Evolutionary conservation across 257 asterid species (phyloP).

Genomic region (Catharanthus roseus): DNA sequence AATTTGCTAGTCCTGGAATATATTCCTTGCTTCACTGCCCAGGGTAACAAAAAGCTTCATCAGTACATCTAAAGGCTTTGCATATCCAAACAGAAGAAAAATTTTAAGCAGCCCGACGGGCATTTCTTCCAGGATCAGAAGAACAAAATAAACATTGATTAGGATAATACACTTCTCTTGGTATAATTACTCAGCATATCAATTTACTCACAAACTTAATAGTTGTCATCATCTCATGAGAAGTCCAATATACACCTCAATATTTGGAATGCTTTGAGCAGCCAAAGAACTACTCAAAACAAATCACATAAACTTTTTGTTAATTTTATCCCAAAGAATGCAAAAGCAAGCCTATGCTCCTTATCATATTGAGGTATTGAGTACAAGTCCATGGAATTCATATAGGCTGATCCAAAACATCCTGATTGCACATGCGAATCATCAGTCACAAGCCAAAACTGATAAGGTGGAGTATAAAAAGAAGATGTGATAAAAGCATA

Average conservation of each 20-base stretch:
- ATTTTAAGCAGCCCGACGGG: background rate
- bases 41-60: conserved; percentile 21
- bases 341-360: background rate
- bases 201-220: background rate
- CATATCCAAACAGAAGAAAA: background rate
- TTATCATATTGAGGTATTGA: background rate
- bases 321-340: background rate
- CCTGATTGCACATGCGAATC: no score
- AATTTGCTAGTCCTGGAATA: conserved; percentile 36
- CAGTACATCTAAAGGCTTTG: background rate
- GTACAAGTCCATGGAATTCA: background rate
- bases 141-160: background rate
- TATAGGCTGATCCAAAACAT: background rate
- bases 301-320: background rate
- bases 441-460: no score
- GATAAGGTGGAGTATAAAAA: no score
- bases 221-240: background rate
- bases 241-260: background rate
- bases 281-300: background rate
- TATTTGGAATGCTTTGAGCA: background rate
- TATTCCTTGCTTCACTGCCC: conserved; percentile 57
- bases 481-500: no score
- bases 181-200: background rate
- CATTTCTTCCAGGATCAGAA: background rate
- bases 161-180: background rate